Evolutionary conservation across 805 yeast species (phyloP).

Genomic region (Nakazawaea laoshanensis): DNA sequence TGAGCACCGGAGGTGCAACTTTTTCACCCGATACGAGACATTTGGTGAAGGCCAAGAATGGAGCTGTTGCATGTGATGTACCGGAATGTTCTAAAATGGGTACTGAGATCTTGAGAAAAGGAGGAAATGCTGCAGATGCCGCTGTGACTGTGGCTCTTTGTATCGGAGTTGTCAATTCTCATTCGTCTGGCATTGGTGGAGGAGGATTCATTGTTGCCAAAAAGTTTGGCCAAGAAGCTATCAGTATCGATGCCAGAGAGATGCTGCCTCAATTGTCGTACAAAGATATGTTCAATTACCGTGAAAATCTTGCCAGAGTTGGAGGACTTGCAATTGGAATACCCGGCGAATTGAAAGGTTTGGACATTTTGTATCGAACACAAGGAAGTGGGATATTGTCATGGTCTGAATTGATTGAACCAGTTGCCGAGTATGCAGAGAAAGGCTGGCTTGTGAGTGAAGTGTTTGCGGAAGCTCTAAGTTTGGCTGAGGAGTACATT

Average conservation of each 20-base stretch:
- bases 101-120: conserved; percentile 36
- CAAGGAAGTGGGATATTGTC: conserved; percentile 66
- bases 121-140: conserved; percentile 91
- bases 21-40: conserved; percentile 31
- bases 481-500: conserved; percentile 23
- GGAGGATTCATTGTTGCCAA: conserved; percentile 67
- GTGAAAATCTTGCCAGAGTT: conserved; percentile 42
- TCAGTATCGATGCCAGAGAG: conserved; percentile 81
- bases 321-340: conserved; percentile 88
- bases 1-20: conserved; percentile 26
- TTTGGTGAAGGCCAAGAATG: conserved; percentile 32
- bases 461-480: conserved; percentile 34
- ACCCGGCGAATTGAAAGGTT: conserved; percentile 88
- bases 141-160: conserved; percentile 85
- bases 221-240: conserved; percentile 32
- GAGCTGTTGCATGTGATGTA: conserved; percentile 64
- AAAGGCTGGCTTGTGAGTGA: conserved; percentile 54
- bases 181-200: conserved; percentile 89
- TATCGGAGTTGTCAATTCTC: conserved; percentile 75
- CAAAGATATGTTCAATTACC: conserved; percentile 54
- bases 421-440: conserved; percentile 60
- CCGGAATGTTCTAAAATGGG: conserved; percentile 60
- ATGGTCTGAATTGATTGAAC: conserved; percentile 70
- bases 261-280: conserved; percentile 64
- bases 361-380: conserved; percentile 46